Conservation (phyloP, 345 rosid species). For the Arabis alpina region DNA sequence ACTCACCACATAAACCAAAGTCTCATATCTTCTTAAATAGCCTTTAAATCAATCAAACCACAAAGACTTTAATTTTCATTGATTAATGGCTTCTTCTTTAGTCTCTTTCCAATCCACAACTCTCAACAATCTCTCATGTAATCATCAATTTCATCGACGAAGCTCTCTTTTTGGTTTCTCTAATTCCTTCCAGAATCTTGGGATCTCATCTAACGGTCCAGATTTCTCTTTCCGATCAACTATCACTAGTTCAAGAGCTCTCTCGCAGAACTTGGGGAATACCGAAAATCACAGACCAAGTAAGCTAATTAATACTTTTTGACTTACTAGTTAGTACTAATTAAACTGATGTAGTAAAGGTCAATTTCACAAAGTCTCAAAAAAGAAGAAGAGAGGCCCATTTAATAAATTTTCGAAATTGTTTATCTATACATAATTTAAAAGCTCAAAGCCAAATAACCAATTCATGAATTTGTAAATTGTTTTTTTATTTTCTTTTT, state of each 20-base stretch:
- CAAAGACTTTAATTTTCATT: background rate
- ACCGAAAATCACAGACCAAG: conserved; percentile 30
- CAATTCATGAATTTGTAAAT: background rate
- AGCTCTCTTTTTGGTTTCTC: conserved; percentile 35
- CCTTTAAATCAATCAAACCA: background rate
- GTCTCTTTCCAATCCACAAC: conserved; percentile 34
- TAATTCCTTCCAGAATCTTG: conserved; percentile 28
- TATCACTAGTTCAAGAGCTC: conserved; percentile 22
- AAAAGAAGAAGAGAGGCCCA: too few relatives aligned
- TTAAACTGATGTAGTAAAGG: background rate
- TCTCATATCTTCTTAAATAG: background rate
- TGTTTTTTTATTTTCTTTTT: background rate
- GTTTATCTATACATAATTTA: background rate
- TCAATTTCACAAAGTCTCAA: too few relatives aligned
- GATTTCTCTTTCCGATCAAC: conserved; percentile 22
- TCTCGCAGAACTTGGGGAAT: conserved; percentile 9
- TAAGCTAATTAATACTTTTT: conserved; percentile 7
- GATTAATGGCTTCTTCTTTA: conserved; percentile 26
- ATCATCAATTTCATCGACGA: conserved; percentile 8
- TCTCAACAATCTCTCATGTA: conserved; percentile 14
- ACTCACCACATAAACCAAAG: conserved; percentile 14
- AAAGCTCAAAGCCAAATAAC: background rate
- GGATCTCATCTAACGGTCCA: conserved; percentile 37
- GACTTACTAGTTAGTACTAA: background rate
- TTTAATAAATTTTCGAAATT: background rate